Base-by-base conservation (phyloP, 225 moss, liverwort and hornwort species). In the Rhytidiadelphus loreus region DNA sequence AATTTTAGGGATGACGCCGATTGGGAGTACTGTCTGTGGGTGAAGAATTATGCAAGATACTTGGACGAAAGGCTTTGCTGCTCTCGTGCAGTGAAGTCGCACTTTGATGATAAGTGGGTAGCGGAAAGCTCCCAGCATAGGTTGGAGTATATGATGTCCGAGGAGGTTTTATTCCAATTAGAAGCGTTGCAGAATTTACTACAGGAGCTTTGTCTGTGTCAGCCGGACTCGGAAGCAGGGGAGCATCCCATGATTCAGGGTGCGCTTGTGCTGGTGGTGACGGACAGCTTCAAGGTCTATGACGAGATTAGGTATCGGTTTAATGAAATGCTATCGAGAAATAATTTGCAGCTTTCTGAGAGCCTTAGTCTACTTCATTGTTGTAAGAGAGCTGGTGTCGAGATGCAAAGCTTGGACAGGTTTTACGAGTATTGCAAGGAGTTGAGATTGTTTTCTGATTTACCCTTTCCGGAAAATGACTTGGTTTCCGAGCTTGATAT, bases 31-130 rank as follows among this genome's bases (percentile, higher is more conserved):
- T 89, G 85, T 71, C 24, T 76, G 41, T 95, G 95, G 95, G 94
- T 92, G 83, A 90, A 89, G 86, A 86, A 53, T 25, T 95, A 95
- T 75, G 93, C 93, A 15, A 62, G 74, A 5, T 95, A 93, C 74
- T 84, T 95, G 85, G 95, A 94, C 75, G 91, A 92, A 68, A 87
- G 95, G 39, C 86, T 95, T 32, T 84, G 84, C 17, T 95, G 94
- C 84, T 48, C 91, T 62, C 82, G 88, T 50, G 72, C 86, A 39
- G 19, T 95, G 89, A 92, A 91, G 83, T 78, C 90, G 19, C 92
- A 93, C 83, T 52, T 95, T 55, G 95, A 95, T 63, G 74, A 23
- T 21, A 90, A 87, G 57, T 92, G 93, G 91, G 83, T 28, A 19
- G 59, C 37, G 22, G 93, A 84, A 41, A 84, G 21, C 71, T 76